Evolutionary conservation across 257 asterid genomes (phyloP), one percentile per base, ranked within the genome.

Genomic region (Salvia miltiorrhiza): DNA sequence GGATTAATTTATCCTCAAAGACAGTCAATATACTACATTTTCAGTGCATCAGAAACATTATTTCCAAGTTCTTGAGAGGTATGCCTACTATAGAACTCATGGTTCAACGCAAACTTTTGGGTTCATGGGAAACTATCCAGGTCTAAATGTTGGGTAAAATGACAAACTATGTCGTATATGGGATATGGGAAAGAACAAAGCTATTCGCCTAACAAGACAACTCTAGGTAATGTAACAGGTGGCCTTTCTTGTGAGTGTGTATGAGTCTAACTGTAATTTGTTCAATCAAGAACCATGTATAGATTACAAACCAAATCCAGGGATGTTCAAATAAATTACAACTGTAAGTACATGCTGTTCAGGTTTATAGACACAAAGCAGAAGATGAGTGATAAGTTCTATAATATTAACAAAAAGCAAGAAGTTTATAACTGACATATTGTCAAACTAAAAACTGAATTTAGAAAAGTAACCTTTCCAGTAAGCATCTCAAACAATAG

Each of bases 401-500:
- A 30, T 30, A 30, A 30, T 30, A 33, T 44, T 5, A 19, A 32
- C 48, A 37, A 20, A 24, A 23, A 59, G 45, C 16, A 48, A 11
- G 39, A 19, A 52, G 39, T 13, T 17, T 55, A 71, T 16, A 39
- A 40, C 48, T 8, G 30, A 43, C n/a, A 19, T 9, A 48, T 14
- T 64, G 24, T 67, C 39, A 67, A 44, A 53, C 33, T 24, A 26
- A 33, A 56, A 49, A 43, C n/a, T 20, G 39, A 58, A 21, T 10
- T 40, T 32, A 62, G 13, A 40, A 65, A 58, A n/a, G 73, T 68
- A 53, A 83, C 86, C 84, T 85, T 85, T 41, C 90, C 90, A 48
- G 87, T 85, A 19, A 82, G 84, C 90, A 85, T 82, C 78, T 85
- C 90, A 20, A 73, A 85, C 74, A 85, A 76, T 63, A 84, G 76